Conservation (phyloP, 1,284 basidiomycete genomes). For the Athelia psychrophila region DNA sequence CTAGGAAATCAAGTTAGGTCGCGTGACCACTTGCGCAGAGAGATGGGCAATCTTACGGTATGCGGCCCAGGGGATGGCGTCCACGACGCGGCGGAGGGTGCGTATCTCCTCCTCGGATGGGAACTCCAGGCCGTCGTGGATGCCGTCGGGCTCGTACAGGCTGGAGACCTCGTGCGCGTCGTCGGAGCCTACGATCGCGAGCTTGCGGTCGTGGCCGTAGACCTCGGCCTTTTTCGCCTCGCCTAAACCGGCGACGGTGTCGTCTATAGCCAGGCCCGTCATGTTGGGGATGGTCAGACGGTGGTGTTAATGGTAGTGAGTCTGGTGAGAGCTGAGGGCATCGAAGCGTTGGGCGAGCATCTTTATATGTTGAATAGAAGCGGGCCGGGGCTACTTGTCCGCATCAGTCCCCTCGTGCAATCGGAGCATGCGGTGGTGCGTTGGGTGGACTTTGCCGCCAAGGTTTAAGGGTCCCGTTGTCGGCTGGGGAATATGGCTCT, state of each 20-base stretch:
- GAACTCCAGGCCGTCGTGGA: constrained; percentile 56
- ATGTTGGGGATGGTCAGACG: not conserved
- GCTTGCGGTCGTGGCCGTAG: not conserved
- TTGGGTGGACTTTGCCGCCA: no score
- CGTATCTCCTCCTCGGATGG: constrained; percentile 68
- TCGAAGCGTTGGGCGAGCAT: no score
- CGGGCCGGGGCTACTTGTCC: no score
- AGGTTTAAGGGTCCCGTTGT: no score
- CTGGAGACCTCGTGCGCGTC: not conserved
- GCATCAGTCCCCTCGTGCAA: no score
- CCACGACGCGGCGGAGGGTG: constrained; percentile 62
- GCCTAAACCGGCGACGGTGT: not conserved
- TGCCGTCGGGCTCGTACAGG: constrained; percentile 29
- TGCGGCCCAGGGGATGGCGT: constrained; percentile 61
- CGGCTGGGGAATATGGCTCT: no score
- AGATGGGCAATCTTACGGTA: constrained; percentile 46
- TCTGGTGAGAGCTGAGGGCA: no score
- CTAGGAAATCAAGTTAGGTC: constrained; percentile 25
- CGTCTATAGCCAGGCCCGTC: not conserved
- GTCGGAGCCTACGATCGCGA: not conserved
- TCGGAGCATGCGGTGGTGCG: no score
- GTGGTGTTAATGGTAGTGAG: not conserved
- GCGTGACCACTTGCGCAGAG: constrained; percentile 5
- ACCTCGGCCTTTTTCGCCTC: not conserved
- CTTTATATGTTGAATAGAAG: no score